Evolutionary conservation across 805 yeast genomes (phyloP).

Genomic region (Torulaspora quercuum): DNA sequence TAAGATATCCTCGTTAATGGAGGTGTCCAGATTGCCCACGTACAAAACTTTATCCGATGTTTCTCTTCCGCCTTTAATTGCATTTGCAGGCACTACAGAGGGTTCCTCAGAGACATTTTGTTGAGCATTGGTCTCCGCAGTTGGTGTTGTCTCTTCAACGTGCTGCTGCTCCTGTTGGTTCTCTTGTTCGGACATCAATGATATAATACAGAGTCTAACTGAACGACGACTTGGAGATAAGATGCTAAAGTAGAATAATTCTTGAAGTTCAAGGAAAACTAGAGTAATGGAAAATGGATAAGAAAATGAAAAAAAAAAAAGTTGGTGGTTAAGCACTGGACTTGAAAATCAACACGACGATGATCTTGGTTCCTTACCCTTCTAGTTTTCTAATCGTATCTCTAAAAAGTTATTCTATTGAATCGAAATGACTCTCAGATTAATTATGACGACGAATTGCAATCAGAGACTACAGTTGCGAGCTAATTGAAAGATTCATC

Average conservation of each 20-base stretch:
- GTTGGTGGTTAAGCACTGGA: no score
- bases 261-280: background rate
- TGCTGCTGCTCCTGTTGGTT: conserved; percentile 4
- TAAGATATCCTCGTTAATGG: conserved; percentile 60
- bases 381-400: no score
- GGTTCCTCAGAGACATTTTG: conserved; percentile 15
- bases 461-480: no score
- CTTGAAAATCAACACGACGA: no score
- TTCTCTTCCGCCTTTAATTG: conserved; percentile 78
- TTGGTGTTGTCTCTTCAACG: conserved; percentile 6
- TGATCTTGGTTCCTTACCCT: no score
- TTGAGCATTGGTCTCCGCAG: conserved; percentile 11
- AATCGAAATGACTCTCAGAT: no score
- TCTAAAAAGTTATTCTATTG: no score
- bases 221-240: conserved; percentile 1
- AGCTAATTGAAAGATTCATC: conserved; percentile 5
- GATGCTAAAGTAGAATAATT: background rate
- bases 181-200: conserved; percentile 11
- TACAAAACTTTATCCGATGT: conserved; percentile 68
- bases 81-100: conserved; percentile 56
- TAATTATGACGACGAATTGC: no score
- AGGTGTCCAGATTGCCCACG: conserved; percentile 68
- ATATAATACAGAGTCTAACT: background rate
- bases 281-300: background rate
- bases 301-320: conserved; percentile 1